Base-by-base conservation (phyloP, 2,329 filamentous ascomycete species). In the Emergomyces africanus region DNA sequence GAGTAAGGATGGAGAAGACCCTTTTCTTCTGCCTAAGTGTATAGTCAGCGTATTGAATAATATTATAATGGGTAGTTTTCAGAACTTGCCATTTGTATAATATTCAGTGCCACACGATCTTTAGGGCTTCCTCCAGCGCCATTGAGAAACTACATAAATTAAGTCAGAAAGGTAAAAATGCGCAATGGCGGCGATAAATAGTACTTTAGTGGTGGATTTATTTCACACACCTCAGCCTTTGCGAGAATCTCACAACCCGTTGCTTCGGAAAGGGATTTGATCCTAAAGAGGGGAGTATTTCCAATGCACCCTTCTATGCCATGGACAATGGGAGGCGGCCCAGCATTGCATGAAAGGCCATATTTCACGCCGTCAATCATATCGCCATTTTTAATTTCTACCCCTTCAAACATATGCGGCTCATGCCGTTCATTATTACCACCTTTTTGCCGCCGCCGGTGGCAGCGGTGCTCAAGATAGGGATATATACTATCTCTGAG, bases 251-350 rank as follows among this genome's bases (percentile, higher is more conserved):
- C 85, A 68, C 94, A 90, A 23, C 90, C 90, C 3, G 94, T 96
- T 20, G 86, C 89, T 53, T 88, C 84, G 3, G 89, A 95, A 28
- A 99, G 81, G 42, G 88, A 91, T 65, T 85, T 87, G 70, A 99
- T 90, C 63, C 84, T 83, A 66, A 99, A 83, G 30, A 99, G 80
- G 0, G 91, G 92, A 15, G 94, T 99, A 73, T 95, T 88, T 59
- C 94, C 94, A 69, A 99, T 97, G 69, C 88, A 89, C 51, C 86
- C 89, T 72, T 95, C 90, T 61, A 99, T 88, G 20, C 94, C 94
- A 59, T 89, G 82, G 15, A 84, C 83, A 59, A 92, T 83, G 30
- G 68, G 65, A 14, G 73, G 73, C 33, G 73, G 73, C 1, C 72
- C 71, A 54, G 67, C 56, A 50, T 68, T 66, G 9, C 67, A 67